Evolutionary conservation across 2,329 filamentous ascomycete species (phyloP), one percentile per base, ranked within the genome.

Genomic region (Xylariomycetidae sp.): DNA sequence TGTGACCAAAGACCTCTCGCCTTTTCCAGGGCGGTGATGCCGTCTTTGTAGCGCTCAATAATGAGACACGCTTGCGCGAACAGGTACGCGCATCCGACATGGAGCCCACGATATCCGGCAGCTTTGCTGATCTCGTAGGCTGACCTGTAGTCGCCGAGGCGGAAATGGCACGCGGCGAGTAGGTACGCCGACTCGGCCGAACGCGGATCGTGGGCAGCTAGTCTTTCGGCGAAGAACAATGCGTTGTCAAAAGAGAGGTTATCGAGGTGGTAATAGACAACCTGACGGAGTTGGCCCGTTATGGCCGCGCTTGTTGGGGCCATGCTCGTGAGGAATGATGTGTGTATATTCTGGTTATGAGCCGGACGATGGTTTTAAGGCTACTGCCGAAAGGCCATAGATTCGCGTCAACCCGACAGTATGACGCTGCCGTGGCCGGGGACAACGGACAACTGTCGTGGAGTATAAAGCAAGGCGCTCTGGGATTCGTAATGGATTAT

Each of bases 211-310:
- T 90, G 85, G 31, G 87, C 89, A 42, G 79, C 74, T 14, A 95
- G 75, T 44, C 92, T 79, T 53, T 90, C 86, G 39, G 92, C 85
- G 41, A 95, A 86, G 64, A 98, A 98, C 25, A 95, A 79, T 36
- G 92, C 92, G 56, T 94, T 96, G 35, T 89, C 80, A 54, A 84
- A 73, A 23, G 89, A 78, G 53, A 88, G 82, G 57, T 95, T 94
- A 68, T 98, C 92, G 58, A 98, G 79, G 49, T 82, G 76, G 54
- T 82, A 80, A 51, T 79, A 64, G 36, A 82, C 65, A 37, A 73
- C 62, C 57, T 81, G 76, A 51, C 72, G 69, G 38, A 82, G 51
- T 41, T 76, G 63, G 50, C 64, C 62, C 31, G 66, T 66, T 26
- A 74, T 63, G 43, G 67, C 64, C 31, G 64, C 60, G 44, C 58